Percentiles rank a stretch among this genome's conserved stretches.
phyloP scores from a whole-genome alignment of 495 filamentous ascomycete genomes.

The Umbilicaria muhlenbergii region DNA sequence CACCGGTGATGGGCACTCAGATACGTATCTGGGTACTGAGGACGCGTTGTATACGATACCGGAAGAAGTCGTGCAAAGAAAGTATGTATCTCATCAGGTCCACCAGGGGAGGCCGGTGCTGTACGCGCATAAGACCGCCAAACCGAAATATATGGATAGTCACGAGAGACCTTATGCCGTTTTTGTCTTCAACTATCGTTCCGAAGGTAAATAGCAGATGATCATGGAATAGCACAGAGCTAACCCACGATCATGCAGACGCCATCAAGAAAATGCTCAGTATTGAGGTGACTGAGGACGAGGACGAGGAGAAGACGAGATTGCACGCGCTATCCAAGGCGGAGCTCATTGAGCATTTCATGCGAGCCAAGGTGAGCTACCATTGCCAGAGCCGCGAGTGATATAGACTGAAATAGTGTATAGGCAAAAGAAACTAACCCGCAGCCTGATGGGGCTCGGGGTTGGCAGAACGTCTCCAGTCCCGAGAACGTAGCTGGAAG shows the following conservation, averaged over 20 bases:
- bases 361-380: slow-evolving; percentile 3
- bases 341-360: slow-evolving; percentile 9
- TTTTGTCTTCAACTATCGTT: slow-evolving; percentile 31
- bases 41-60: slow-evolving; percentile 5
- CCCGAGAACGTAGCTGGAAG: too few species aligned
- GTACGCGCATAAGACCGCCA: slow-evolving; percentile 20
- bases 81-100: slow-evolving; percentile 16
- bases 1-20: too few species aligned
- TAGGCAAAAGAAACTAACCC: too few species aligned
- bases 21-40: too few species aligned
- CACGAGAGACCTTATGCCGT: slow-evolving; percentile 29
- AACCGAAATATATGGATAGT: slow-evolving; percentile 25
- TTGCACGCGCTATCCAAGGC: slow-evolving; percentile 7
- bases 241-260: background rate
- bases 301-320: slow-evolving; percentile 7
- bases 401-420: too few species aligned
- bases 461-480: too few species aligned
- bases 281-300: background rate
- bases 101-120: slow-evolving; percentile 16
- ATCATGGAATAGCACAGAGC: too few species aligned
- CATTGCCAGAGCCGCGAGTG: background rate
- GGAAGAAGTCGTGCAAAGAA: slow-evolving; percentile 1
- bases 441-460: too few species aligned
- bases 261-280: slow-evolving; percentile 5
- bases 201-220: slow-evolving; percentile 5